These are phyloP conservation scores for Cryptococcus amylolentus DNA, from an alignment of 1,284 basidiomycete genomes.

Conservation along the genomic window DNA sequence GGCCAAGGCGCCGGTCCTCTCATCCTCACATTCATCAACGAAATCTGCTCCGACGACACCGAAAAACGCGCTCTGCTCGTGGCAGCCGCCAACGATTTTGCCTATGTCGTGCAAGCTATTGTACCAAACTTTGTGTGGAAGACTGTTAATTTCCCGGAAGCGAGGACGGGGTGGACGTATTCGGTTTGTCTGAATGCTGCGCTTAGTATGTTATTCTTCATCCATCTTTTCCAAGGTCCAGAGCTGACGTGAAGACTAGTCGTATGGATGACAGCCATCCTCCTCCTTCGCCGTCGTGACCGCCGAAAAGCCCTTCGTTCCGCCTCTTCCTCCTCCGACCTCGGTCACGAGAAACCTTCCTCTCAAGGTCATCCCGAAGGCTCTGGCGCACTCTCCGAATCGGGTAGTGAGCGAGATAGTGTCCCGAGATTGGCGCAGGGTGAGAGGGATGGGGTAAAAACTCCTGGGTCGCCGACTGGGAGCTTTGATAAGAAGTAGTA, in stretches of 20 bases:
- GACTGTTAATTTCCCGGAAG: conserved; percentile 34
- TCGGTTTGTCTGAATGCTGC: conserved; percentile 17
- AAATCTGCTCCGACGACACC: conserved; percentile 30
- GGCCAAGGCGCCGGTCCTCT: conserved; percentile 18
- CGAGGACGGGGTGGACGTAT: conserved; percentile 31
- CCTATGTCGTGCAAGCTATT: conserved; percentile 41
- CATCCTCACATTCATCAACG: conserved; percentile 36
- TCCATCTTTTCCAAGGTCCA: no score
- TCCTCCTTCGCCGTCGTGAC: conserved; percentile 20
- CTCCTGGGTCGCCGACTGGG: background rate
- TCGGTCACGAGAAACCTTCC: no score
- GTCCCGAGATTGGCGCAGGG: no score
- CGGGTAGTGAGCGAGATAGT: no score
- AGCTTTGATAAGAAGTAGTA: background rate
- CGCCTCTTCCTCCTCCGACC: no score
- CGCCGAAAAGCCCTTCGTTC: no score
- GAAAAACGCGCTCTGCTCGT: conserved; percentile 40
- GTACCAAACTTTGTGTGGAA: conserved; percentile 44
- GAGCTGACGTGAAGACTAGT: conserved; percentile 4
- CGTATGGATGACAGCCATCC: conserved; percentile 19
- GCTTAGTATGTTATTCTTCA: conserved; percentile 18
- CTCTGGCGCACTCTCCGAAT: conserved; percentile 1
- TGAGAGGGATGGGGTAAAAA: background rate
- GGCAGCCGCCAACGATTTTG: conserved; percentile 36
- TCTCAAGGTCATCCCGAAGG: background rate